A percentile compares a stretch with the other conserved stretches of the same genome.
Conservation (phyloP, 108 stramenopile genomes). For the Seminavis robusta region DNA sequence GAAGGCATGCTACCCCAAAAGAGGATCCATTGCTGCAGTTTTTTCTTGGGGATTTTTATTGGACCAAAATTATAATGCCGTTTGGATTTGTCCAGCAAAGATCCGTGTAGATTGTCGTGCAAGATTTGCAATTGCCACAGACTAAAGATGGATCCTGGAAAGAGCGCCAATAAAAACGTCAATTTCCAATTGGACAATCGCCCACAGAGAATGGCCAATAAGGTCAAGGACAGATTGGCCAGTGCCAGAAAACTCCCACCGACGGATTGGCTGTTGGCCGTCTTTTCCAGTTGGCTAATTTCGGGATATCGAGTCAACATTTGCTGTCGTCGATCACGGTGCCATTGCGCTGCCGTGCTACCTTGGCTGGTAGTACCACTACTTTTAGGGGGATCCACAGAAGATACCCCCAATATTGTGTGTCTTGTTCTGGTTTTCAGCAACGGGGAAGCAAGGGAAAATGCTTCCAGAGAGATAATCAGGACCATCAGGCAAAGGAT, state of each 20-base stretch:
- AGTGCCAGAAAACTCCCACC: constrained; percentile 50
- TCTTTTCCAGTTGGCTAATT: constrained; percentile 45
- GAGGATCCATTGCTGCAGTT: constrained; percentile 41
- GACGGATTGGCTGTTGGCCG: constrained; percentile 43
- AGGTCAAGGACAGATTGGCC: constrained; percentile 42
- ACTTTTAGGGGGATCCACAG: too few species aligned
- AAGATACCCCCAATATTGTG: too few species aligned
- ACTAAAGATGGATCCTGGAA: constrained; percentile 66
- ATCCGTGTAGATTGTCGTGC: constrained; percentile 66
- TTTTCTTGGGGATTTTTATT: constrained; percentile 13
- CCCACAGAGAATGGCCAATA: constrained; percentile 36
- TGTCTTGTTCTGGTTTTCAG: too few species aligned
- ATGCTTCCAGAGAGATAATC: too few species aligned
- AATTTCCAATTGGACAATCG: constrained; percentile 3
- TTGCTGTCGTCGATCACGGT: constrained; percentile 49
- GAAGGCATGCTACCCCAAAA: constrained; percentile 75
- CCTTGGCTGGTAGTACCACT: constrained; percentile 52
- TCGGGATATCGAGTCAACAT: too few species aligned
- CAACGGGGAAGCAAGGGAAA: too few species aligned
- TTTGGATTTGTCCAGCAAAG: constrained; percentile 40
- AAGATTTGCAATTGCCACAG: constrained; percentile 76
- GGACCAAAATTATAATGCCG: background rate
- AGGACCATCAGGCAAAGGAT: too few species aligned
- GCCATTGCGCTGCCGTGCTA: constrained; percentile 78
- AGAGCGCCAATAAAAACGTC: too few species aligned